Evolutionary conservation across 164 flowering plant species (phyloP).

Genomic region (Stephania cephalantha): DNA sequence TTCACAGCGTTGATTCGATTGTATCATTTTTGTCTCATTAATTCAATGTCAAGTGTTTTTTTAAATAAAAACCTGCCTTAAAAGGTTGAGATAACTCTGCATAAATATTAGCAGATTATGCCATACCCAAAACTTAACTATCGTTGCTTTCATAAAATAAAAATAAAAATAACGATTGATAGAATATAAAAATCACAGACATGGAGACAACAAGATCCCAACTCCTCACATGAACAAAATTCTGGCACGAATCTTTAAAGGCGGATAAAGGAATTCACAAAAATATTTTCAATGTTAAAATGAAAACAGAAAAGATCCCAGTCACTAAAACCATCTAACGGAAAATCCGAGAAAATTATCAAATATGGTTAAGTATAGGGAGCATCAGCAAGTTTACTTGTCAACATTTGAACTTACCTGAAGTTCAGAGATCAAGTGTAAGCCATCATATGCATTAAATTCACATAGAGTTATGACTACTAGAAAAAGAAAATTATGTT

Average conservation of each 20-base stretch:
- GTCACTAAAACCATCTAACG: background rate
- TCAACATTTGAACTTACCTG: constrained; percentile 42
- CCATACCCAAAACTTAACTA: background rate
- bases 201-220: background rate
- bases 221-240: background rate
- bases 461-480: constrained; percentile 1
- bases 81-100: background rate
- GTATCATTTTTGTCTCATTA: background rate
- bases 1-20: background rate
- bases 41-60: background rate
- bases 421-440: constrained; percentile 51
- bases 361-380: background rate
- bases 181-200: background rate
- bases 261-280: background rate
- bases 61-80: background rate
- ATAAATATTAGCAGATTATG: background rate
- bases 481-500: background rate
- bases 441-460: constrained; percentile 37
- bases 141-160: background rate
- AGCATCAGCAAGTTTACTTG: constrained; percentile 14
- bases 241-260: background rate
- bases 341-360: background rate
- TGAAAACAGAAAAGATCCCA: background rate
- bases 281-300: background rate
- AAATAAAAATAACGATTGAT: background rate